Evolutionary conservation across 2,329 filamentous ascomycete genomes (phyloP).

Genomic region (Epichloe typhina): DNA sequence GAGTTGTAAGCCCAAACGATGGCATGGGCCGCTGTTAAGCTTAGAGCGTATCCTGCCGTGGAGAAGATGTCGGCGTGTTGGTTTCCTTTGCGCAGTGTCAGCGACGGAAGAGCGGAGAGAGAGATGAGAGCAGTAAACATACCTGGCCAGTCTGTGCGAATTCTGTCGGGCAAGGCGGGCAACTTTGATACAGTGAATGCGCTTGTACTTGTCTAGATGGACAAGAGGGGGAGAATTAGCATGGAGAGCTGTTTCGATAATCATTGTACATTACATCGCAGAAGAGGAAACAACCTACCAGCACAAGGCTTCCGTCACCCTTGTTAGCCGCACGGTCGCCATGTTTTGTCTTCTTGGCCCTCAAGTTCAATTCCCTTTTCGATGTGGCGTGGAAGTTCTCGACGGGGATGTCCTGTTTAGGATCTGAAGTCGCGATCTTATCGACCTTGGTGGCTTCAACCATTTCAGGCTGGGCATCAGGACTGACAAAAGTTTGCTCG

Average conservation of each 20-base stretch:
- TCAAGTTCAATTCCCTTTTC: constrained; percentile 43
- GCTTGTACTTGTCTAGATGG: constrained; percentile 59
- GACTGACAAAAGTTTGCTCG: constrained; percentile 42
- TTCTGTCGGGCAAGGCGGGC: constrained; percentile 65
- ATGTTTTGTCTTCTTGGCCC: constrained; percentile 50
- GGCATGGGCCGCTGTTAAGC: constrained; percentile 68
- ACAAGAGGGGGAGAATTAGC: constrained; percentile 4
- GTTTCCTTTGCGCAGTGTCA: constrained; percentile 29
- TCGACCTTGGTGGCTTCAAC: constrained; percentile 39
- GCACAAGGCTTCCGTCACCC: constrained; percentile 51
- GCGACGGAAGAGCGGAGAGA: not conserved
- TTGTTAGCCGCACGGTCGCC: constrained; percentile 47
- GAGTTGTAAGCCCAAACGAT: constrained; percentile 81
- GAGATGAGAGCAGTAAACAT: constrained; percentile 19
- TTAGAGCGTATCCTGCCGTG: constrained; percentile 60
- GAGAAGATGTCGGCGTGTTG: constrained; percentile 55
- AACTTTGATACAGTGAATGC: constrained; percentile 79
- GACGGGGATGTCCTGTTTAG: constrained; percentile 31
- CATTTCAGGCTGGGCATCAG: constrained; percentile 38
- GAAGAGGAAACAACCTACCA: constrained; percentile 34
- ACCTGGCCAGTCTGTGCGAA: constrained; percentile 55
- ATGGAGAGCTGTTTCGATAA: not conserved
- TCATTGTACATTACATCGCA: not conserved
- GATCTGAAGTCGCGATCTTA: constrained; percentile 29
- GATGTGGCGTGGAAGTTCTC: constrained; percentile 27